Conservation (phyloP, 768 basidiomycete species). For the Rhodotorula kratochvilovae region DNA sequence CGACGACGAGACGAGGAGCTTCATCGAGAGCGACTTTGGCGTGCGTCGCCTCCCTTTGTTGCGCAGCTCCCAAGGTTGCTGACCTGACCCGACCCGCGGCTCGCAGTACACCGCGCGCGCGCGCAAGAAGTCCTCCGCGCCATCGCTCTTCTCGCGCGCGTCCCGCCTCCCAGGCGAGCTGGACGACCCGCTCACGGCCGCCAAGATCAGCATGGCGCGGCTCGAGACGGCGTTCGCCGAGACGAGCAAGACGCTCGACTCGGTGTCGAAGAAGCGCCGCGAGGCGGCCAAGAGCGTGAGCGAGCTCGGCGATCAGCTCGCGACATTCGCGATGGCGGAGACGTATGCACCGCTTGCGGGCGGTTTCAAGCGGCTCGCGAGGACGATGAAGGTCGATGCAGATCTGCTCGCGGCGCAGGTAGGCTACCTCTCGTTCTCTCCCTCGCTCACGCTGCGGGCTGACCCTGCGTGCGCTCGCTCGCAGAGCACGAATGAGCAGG, state of each 20-base stretch:
- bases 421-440: not conserved
- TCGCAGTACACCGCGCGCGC: constrained; percentile 46
- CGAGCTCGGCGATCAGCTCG: constrained; percentile 88
- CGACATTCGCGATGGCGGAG: constrained; percentile 84
- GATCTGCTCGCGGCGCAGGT: constrained; percentile 56
- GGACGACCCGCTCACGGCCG: constrained; percentile 64
- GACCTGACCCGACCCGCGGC: not conserved
- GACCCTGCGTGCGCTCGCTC: not conserved
- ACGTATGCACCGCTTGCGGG: constrained; percentile 75
- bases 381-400: constrained; percentile 65
- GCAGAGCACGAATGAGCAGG: constrained; percentile 81
- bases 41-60: constrained; percentile 45
- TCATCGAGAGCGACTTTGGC: constrained; percentile 96
- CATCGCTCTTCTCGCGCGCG: constrained; percentile 13
- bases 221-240: constrained; percentile 89
- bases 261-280: constrained; percentile 64
- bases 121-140: constrained; percentile 16
- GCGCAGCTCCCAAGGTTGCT: not conserved
- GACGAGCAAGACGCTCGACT: constrained; percentile 83
- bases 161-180: constrained; percentile 25
- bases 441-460: no score
- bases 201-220: constrained; percentile 85
- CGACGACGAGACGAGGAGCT: constrained; percentile 90
- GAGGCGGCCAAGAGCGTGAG: constrained; percentile 71
- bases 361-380: constrained; percentile 77